Evolutionary conservation across 495 filamentous ascomycete species (phyloP), one percentile per base, ranked within the genome.

Genomic region (Daldinia loculata): DNA sequence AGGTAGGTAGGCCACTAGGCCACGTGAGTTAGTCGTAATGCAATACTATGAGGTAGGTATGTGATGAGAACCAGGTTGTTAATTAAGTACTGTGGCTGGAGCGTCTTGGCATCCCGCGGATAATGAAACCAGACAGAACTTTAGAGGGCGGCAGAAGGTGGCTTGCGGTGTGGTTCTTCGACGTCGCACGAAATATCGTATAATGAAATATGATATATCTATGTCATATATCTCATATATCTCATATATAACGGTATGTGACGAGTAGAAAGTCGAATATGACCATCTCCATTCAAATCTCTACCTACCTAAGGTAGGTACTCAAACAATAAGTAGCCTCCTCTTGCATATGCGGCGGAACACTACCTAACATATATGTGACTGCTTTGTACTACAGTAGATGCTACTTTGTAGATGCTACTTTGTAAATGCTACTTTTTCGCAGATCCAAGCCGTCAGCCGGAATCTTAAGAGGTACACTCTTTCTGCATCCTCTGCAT

Each of bases 21-120:
- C 70, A 72, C 70, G 70, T 72, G 70, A 72, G 65, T 19, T 6
- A 59, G 65, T 61, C 32, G 57, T 55, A 62, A 66, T 64, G 61
- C 53, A 62, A 66, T 64, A n/a, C n/a, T n/a, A n/a, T n/a, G n/a
- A n/a, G n/a, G n/a, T n/a, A n/a, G n/a, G n/a, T n/a, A 61, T 69
- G 59, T 59, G 69, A 73, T 27, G 45, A 66, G 41, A 69, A 69
- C 65, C 56, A 17, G 64, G 70, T 61, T 50, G 45, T 38, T 27
- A 36, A 57, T 8, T 29, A 24, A 52, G 41, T 39, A 24, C 41
- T 71, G 70, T 72, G 61, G 65, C 70, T 68, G 61, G 50, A 56
- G 45, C 7, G 61, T 65, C 65, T 66, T 73, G 61, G 62, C 70
- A 26, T 48, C 19, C 30, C 61, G 70, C 70, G 62, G 70, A 66